Conservation (phyloP, 164 flowering plant species). For the Hamamelis virginiana region DNA sequence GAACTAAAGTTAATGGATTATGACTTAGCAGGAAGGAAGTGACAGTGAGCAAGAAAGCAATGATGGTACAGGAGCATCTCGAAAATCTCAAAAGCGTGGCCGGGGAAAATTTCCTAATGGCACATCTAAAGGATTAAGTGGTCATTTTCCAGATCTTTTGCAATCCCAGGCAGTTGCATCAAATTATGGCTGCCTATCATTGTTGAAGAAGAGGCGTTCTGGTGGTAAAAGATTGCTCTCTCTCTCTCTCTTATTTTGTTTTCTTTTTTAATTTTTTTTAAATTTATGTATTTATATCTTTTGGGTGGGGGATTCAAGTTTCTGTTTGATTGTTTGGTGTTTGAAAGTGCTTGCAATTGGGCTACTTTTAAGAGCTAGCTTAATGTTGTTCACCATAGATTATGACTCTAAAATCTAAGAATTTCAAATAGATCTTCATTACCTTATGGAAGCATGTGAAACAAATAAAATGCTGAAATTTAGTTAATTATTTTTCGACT, state of each 20-base stretch:
- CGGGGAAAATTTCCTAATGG: constrained; percentile 40
- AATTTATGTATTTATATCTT: too few relatives aligned
- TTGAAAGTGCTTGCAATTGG: not conserved
- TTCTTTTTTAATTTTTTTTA: not conserved
- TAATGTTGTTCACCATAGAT: not conserved
- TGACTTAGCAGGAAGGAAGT: constrained; percentile 54
- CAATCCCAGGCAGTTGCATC: constrained; percentile 37
- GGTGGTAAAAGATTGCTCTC: constrained; percentile 38
- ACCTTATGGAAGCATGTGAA: not conserved
- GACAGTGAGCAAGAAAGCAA: constrained; percentile 74
- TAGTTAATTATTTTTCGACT: not conserved
- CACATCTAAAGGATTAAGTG: constrained; percentile 36
- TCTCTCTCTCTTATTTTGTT: not conserved
- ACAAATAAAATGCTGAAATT: not conserved
- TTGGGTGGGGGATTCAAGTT: not conserved
- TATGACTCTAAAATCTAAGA: not conserved
- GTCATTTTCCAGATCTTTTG: constrained; percentile 33
- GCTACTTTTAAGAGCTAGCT: not conserved
- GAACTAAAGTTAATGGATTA: constrained; percentile 11
- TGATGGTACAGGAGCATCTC: constrained; percentile 48
- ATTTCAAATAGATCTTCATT: not conserved
- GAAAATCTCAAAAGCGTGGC: constrained; percentile 55
- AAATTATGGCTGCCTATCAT: constrained; percentile 51
- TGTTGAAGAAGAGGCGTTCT: constrained; percentile 58
- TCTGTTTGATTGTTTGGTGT: not conserved